Conservation (phyloP, 1,284 basidiomycete species). For the Rhodotorula glutinis region DNA sequence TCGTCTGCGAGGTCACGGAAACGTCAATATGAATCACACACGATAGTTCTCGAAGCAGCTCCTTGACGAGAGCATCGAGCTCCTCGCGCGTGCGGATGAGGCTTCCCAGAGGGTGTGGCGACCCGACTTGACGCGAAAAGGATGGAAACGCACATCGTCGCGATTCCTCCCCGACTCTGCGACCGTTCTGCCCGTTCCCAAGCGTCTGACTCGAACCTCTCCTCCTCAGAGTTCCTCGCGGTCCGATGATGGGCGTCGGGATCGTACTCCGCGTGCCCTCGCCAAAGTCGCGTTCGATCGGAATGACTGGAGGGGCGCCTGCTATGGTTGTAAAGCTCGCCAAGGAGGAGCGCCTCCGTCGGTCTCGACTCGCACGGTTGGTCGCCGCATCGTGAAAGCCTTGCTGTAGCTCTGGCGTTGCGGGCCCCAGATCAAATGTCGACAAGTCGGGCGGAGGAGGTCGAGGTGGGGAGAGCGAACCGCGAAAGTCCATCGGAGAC, state of each 20-base stretch:
- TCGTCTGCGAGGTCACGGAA: constrained; percentile 40
- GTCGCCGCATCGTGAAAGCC: background rate
- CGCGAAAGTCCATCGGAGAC: constrained; percentile 6
- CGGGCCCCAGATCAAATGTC: constrained; percentile 2
- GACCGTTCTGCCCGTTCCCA: background rate
- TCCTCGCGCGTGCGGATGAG: no score
- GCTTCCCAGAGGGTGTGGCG: background rate
- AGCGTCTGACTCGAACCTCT: background rate
- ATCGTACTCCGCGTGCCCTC: background rate
- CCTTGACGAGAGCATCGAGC: no score
- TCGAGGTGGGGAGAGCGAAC: background rate
- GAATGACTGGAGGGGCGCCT: constrained; percentile 11
- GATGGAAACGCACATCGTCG: constrained; percentile 16
- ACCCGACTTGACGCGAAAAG: no score
- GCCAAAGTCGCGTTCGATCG: constrained; percentile 16
- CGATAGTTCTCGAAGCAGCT: no score
- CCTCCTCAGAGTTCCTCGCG: background rate
- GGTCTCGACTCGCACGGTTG: background rate
- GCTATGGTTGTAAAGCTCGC: background rate
- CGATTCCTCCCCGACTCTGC: constrained; percentile 10
- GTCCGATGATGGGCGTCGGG: background rate
- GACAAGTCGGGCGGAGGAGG: constrained; percentile 8
- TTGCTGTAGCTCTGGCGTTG: background rate
- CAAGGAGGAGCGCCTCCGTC: background rate
- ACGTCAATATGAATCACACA: background rate